phyloP scores from a whole-genome alignment of 2,329 filamentous ascomycete species.

The Aspergillus tamarii region DNA sequence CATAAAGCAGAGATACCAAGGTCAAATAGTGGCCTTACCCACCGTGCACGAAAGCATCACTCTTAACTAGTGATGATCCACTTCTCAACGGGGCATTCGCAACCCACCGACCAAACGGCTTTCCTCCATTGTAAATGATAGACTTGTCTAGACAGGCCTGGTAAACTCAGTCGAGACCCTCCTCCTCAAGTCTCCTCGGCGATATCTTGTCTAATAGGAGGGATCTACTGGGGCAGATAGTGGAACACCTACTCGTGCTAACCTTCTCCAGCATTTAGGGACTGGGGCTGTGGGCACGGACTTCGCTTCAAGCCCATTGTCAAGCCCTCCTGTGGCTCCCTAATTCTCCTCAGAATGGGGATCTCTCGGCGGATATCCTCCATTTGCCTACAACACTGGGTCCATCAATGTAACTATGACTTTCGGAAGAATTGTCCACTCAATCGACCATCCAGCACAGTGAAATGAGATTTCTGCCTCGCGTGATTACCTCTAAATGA shows the following conservation, averaged over 20 bases:
- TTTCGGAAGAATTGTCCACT: neutral
- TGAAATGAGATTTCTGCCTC: neutral
- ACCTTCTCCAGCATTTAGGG: neutral
- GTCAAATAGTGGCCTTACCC: conserved; percentile 7
- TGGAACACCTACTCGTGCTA: conserved; percentile 2
- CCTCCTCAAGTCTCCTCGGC: neutral
- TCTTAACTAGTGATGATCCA: conserved; percentile 15
- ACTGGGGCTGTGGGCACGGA: conserved; percentile 9
- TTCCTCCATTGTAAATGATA: conserved; percentile 17
- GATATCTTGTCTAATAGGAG: neutral
- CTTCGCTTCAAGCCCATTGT: neutral
- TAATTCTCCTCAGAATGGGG: conserved; percentile 4
- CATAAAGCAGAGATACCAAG: conserved; percentile 1
- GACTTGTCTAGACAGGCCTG: conserved; percentile 5
- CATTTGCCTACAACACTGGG: neutral
- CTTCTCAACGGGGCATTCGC: conserved; percentile 18
- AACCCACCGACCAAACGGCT: conserved; percentile 24
- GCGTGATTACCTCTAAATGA: neutral
- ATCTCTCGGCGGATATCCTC: conserved; percentile 4
- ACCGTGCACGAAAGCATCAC: conserved; percentile 15
- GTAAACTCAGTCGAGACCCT: conserved; percentile 5
- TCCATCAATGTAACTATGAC: neutral
- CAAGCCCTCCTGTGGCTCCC: neutral
- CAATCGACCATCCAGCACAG: neutral
- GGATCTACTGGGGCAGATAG: conserved; percentile 2